Base-by-base conservation (phyloP, 306 rosid genomes). In the Alnus rubra region DNA sequence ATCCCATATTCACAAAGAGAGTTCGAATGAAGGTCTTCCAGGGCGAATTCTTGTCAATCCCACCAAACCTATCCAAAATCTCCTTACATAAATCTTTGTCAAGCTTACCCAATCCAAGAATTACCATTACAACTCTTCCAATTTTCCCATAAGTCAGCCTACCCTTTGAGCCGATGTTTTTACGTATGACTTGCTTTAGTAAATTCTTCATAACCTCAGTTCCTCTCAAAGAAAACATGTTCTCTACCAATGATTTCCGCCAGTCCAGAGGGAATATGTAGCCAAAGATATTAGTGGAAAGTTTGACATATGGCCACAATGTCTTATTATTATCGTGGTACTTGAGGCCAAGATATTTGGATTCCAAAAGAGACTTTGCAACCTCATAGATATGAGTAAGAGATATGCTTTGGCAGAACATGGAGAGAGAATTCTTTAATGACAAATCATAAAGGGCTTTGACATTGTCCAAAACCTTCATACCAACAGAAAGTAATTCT, bases 401-500 rank as follows among this genome's bases (percentile, higher is more conserved):
- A 70, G 78, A 63, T 67, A 74, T 76, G 71, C 89, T 39, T 69
- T 69, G 79, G 69, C 60, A 62, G 72, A 80, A 83, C 0, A 78
- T 45, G 0, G 88, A 67, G 63, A 50, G 67, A 28, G 2, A 49
- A 52, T 75, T 77, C 68, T 67, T 54, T 33, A 58, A 55, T 13
- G 83, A 78, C 47, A 76, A 70, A 45, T 55, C 79, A 74, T 76
- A 82, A 42, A 91, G 83, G 11, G 44, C 74, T 7, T 88, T 78
- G 45, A 93, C 86, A 56, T 51, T 89, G 30, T 3, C 81, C 83
- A 89, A 83, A 47, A 93, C 94, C 23, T 19, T 14, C 64, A 80
- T 31, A 12, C 98, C 94, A 76, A 88, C 87, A 49, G 81, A 71
- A 52, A 83, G 49, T 50, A 89, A 10, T 77, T 91, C 92, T 19